Evolutionary conservation across 768 basidiomycete species (phyloP).

Genomic region (Scleroderma bovista): DNA sequence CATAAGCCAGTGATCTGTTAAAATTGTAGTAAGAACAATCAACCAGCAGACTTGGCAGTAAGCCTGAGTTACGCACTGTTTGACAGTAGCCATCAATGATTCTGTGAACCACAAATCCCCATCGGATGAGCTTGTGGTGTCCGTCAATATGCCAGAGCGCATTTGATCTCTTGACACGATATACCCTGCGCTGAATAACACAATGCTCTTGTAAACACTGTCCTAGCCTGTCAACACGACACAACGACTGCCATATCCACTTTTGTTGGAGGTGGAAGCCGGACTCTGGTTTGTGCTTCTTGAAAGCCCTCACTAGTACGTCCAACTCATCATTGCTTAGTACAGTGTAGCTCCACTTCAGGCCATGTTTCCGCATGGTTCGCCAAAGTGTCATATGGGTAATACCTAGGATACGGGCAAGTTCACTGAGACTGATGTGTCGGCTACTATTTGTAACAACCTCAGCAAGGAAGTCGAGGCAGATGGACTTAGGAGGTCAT

Average conservation of each 20-base stretch:
- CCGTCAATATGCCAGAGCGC: conserved; percentile 21
- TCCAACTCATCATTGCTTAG: conserved; percentile 17
- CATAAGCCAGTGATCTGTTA: conserved; percentile 14
- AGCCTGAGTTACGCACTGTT: conserved; percentile 20
- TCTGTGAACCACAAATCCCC: conserved; percentile 22
- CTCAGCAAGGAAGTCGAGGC: conserved; percentile 6
- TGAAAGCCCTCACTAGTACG: conserved; percentile 10
- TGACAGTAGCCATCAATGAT: conserved; percentile 25
- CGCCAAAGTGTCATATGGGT: conserved; percentile 11
- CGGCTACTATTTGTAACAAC: conserved; percentile 4
- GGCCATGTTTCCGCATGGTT: conserved; percentile 7
- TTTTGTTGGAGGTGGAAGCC: conserved; percentile 16
- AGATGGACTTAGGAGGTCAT: conserved; percentile 7
- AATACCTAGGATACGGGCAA: conserved; percentile 8
- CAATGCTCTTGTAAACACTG: neutral
- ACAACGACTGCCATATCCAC: conserved; percentile 2
- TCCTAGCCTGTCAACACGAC: neutral
- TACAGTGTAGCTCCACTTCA: conserved; percentile 7
- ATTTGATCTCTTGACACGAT: conserved; percentile 10
- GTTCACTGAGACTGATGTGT: neutral
- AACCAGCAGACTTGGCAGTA: neutral
- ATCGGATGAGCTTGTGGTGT: conserved; percentile 9
- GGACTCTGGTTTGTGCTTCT: conserved; percentile 7
- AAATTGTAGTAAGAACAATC: neutral
- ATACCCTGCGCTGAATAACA: conserved; percentile 2